Evolutionary conservation across 225 moss, liverwort and hornwort species (phyloP).

Genomic region (Sphagnum tenellum): DNA sequence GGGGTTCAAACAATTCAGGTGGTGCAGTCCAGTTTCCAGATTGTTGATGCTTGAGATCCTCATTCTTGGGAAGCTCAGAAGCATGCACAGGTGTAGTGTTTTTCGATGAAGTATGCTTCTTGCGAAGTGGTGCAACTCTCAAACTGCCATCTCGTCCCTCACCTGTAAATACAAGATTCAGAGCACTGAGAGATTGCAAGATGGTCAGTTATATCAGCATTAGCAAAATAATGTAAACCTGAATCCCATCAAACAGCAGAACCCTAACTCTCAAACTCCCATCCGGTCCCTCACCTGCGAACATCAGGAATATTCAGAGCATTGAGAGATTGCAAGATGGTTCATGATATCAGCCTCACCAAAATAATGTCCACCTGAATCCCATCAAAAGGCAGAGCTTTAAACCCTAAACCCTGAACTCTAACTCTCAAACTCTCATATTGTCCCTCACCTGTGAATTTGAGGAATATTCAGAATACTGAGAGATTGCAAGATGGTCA

Average conservation of each 20-base stretch:
- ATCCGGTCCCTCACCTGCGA: slow-evolving; percentile 26
- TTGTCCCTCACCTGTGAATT: not conserved
- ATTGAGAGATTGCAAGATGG: slow-evolving; percentile 6
- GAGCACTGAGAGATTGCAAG: slow-evolving; percentile 9
- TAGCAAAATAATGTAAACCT: not conserved
- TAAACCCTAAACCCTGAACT: not conserved
- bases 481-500: slow-evolving; percentile 4
- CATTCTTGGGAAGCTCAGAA: slow-evolving; percentile 4
- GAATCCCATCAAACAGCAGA: not conserved
- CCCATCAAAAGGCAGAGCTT: not conserved
- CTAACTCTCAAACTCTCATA: not conserved
- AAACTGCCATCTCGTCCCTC: slow-evolving; percentile 40
- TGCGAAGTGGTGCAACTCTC: slow-evolving; percentile 43
- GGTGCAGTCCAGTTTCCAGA: not conserved
- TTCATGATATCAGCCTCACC: slow-evolving; percentile 3
- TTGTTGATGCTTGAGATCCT: slow-evolving; percentile 6
- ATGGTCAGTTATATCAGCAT: slow-evolving; percentile 1
- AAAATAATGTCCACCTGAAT: not conserved
- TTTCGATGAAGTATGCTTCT: slow-evolving; percentile 29
- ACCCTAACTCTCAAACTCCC: slow-evolving; percentile 5
- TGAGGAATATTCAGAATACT: not conserved
- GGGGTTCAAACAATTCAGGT: slow-evolving; percentile 10
- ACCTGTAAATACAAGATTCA: slow-evolving; percentile 6
- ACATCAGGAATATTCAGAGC: not conserved
- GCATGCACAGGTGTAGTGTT: slow-evolving; percentile 6